Evolutionary conservation across 2,329 filamentous ascomycete species (phyloP), one percentile per base, ranked within the genome.

Genomic region (Trichoderma sp.): DNA sequence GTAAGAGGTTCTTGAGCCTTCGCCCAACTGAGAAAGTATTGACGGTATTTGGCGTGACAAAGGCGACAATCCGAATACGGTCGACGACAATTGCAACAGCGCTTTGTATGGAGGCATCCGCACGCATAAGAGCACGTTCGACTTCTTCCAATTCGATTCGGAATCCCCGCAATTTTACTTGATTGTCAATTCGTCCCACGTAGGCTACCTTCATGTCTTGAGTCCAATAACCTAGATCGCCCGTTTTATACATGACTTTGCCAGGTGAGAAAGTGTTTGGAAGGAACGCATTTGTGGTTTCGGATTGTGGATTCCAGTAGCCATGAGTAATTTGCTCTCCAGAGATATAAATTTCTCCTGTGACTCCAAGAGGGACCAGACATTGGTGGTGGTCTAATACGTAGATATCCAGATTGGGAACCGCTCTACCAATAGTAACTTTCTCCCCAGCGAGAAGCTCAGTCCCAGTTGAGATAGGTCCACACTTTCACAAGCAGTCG

Each of bases 111-210:
- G 27, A 8, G 7, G 39, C 2, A 25, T 60, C 27, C 2, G 58
- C 27, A 17, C 13, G n/a, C 3, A 34, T 10, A 13, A 60, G 13
- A 17, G 58, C 58, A 10, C 58, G 13, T 15, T 60, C 58, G 8
- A 60, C 42, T 32, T 60, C 58, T 32, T 60, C 58, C 58, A 60
- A 17, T 17, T 60, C 58, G 27, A 60, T 45, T 22, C 58, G 58
- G 12, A 13, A 60, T 25, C 58, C 58, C 9, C 58, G 27, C 0
- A 60, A 9, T 48, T 60, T 60, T 8, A 60, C 39, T 32, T 60
- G 58, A 5, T 48, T 60, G 27, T 60, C 58, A 35, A 60, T 50
- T 19, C 58, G 39, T 7, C 58, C 58, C 6, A 60, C 39, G 10
- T 48, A 60, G 6, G 19, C 37, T 12, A 60, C 13, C 12, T 48